phyloP scores from a whole-genome alignment of 257 asterid genomes.

The Fraxinus pennsylvanica region DNA sequence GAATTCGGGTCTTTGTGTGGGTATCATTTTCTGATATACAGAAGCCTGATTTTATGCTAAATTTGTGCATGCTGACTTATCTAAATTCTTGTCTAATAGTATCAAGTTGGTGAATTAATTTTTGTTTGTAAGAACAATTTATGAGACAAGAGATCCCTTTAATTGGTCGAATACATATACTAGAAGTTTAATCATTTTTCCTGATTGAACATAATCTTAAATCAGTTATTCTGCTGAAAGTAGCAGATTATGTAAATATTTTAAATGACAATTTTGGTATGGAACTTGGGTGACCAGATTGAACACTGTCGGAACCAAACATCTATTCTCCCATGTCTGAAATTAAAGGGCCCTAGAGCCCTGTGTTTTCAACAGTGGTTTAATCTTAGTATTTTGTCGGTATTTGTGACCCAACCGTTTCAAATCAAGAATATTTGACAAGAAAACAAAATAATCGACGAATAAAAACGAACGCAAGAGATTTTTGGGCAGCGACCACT shows the following conservation, averaged over 20 bases:
- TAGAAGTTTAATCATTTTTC: not conserved
- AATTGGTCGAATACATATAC: not conserved
- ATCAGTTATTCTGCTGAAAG: conserved; percentile 13
- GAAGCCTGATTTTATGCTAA: conserved; percentile 15
- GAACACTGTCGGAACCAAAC: conserved; percentile 28
- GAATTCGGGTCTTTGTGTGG: not conserved
- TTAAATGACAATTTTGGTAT: not conserved
- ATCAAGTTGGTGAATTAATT: conserved; percentile 19
- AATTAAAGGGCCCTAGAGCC: not conserved
- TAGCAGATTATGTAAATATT: not conserved
- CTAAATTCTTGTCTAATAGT: not conserved
- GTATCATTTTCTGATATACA: not conserved
- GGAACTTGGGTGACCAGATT: conserved; percentile 19
- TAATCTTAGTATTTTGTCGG: too few relatives aligned
- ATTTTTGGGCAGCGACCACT: too few relatives aligned
- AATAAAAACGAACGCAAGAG: too few relatives aligned
- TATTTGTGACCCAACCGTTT: too few relatives aligned
- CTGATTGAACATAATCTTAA: not conserved
- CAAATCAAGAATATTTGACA: too few relatives aligned
- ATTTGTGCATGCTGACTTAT: not conserved
- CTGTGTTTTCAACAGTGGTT: conserved; percentile 27
- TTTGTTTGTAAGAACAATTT: not conserved
- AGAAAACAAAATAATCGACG: too few relatives aligned
- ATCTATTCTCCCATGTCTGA: not conserved
- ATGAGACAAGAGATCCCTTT: not conserved